phyloP scores from a whole-genome alignment of 176 grass and related monocot genomes.

The Carex kokanica region DNA sequence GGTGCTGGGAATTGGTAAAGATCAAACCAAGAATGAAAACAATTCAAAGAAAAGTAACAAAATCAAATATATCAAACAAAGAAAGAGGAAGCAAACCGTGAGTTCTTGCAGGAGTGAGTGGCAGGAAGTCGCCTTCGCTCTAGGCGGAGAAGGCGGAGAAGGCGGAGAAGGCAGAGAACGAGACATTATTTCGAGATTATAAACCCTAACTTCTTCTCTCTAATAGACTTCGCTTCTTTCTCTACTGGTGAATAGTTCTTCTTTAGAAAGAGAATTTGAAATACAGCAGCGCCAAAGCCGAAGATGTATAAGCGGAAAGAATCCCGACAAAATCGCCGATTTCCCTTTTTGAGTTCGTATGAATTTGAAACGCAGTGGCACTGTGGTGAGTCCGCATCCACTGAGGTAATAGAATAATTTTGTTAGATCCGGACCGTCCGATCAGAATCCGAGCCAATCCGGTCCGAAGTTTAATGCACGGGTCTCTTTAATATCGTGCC shows the following conservation, averaged over 20 bases:
- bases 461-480: too few species aligned
- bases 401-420: too few species aligned
- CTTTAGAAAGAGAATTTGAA: conserved; percentile 30
- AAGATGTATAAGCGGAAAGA: conserved; percentile 25
- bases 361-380: neutral
- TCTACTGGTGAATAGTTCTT: neutral
- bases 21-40: neutral
- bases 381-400: too few species aligned
- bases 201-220: conserved; percentile 3
- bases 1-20: neutral
- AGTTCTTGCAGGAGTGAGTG: conserved; percentile 76
- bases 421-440: too few species aligned
- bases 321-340: neutral
- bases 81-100: conserved; percentile 36
- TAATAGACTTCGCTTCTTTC: neutral
- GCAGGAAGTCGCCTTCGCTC: conserved; percentile 45
- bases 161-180: neutral
- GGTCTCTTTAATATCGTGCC: too few species aligned
- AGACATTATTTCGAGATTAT: conserved; percentile 27
- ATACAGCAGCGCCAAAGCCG: conserved; percentile 36
- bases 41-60: neutral
- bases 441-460: too few species aligned
- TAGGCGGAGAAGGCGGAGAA: conserved; percentile 11
- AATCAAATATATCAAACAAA: neutral
- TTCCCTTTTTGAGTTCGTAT: neutral